Evolutionary conservation across 2,329 filamentous ascomycete species (phyloP), one percentile per base, ranked within the genome.

Genomic region (Exophiala phaeomuriformis): DNA sequence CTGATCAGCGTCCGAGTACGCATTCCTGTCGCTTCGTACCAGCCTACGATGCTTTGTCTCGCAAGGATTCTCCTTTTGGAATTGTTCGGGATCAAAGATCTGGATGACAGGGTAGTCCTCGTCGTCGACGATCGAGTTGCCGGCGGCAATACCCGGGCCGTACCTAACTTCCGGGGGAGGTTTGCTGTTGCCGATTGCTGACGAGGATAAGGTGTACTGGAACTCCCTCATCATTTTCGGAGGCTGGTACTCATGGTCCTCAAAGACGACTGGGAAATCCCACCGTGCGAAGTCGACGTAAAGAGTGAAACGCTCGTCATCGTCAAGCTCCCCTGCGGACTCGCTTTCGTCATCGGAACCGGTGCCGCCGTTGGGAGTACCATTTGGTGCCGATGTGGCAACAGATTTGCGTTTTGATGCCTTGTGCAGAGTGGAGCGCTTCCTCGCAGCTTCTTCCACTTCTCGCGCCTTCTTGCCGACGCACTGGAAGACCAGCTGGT

Each of bases 211-310:
- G 1, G 79, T 77, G 53, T 80, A 71, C 61, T 86, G 78, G 60
- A 85, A 79, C 54, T 91, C 75, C 8, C 85, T 81, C 1, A 90
- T 93, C 39, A 95, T 79, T 0, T 89, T 88, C 1, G 90, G 88
- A 1, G 89, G 80, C 1, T 86, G 83, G 65, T 98, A 98, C 67
- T 96, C 90, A 64, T 93, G 83, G 67, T 98, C 93, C 31, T 89
- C 87, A 72, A 95, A 98, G 29, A 98, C 88, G 40, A 98, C 82
- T 0, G 93, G 89, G 63, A 96, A 95, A 66, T 98, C 93, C 67
- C 96, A 98, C 7, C 90, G 84, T 8, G 90, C 90, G 45, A 98
- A 82, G 65, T 98, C 93, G 46, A 98, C 79, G 64, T 94, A 90
- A 12, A 98, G 80, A 46, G 85, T 82, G 66, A 95, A 96, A 5